Base-by-base conservation (phyloP, 805 yeast species). In the Yarrowia phangngaensis region DNA sequence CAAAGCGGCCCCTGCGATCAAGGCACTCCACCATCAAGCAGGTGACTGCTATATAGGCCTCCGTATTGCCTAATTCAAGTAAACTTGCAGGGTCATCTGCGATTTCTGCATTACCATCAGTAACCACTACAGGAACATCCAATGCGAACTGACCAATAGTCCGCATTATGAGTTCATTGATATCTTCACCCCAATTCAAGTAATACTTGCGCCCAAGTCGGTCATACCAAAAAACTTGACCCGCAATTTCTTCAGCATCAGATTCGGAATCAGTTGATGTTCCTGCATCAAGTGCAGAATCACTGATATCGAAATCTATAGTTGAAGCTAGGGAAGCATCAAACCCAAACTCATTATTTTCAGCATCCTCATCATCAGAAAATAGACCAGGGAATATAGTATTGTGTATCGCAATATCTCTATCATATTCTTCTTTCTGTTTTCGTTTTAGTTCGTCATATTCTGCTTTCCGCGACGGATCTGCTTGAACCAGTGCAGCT, bases 301-400 rank as follows among this genome's bases (percentile, higher is more conserved):
- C 41, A 24, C 24, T 20, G 20, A 26, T 20, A 4, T 20, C 26
- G 8, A 33, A 9, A 11, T 35, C 30, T n/a, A 35, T n/a, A 17
- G 30, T 30, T n/a, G 43, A 17, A 6, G 30, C 23, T 9, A 35
- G 22, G 6, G 43, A 35, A 4, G 30, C 30, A 22, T 35, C 43
- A 22, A 17, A 17, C 8, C 14, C 34, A 28, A 29, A 20, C 4
- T 40, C 47, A 20, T 29, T 20, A 15, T 29, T 34, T 3, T 40
- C 34, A 24, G 9, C 27, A 9, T 24, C 27, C 3, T 40, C 47
- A 22, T 16, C n/a, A 11, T 40, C 47, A 3, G 27, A 15, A 20
- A 41, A 41, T 14, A 41, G 29, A 4, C 48, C 48, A 3, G 48
- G 48, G 6, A 41, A 14, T 35, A 41, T 20, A 15, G 12, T 8